Evolutionary conservation across 139 green algal genomes (phyloP), one percentile per base, ranked within the genome.

Genomic region (Chlorella ohadii): DNA sequence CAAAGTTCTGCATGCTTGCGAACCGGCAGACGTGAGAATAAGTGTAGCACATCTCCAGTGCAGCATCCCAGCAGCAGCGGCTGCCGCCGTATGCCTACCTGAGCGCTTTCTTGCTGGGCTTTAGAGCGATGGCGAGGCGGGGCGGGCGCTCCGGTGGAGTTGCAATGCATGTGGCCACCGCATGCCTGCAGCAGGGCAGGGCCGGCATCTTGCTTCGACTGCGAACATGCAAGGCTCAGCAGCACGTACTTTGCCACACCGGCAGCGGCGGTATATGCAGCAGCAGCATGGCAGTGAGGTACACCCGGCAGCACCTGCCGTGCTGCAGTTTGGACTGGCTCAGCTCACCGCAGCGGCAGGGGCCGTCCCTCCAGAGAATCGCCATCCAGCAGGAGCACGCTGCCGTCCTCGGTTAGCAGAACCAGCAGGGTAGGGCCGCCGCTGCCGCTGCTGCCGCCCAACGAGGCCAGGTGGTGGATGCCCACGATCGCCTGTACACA

Each of bases 71-170:
- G 51, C 51, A 59, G 51, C 51, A 59, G 51, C 51, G 15, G 51
- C 51, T 59, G 51, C 51, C 51, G 9, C 51, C 51, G 15, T 13
- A 59, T 0, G 28, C 63, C 28, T 47, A 76, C 80, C 85, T 74
- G 19, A 83, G 64, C 20, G 61, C 51, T 13, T 68, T 66, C 67
- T 78, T 84, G 78, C 80, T 85, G 44, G 78, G 31, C n/a, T 88
- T 86, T 39, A 63, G 34, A 23, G 88, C 88, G 1, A 88, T 72
- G 3, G 88, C 88, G n/a, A 91, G 82, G n/a, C 81, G 78, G 9
- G 82, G 33, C 59, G 44, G 70, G 1, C 12, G 63, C 3, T 61
- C 61, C 11, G 44, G 51, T 1, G 28, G 51, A 3, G n/a, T 51
- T 15, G 25, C 55, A 23, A 72, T 71, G 34, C 68, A 73, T 1